phyloP scores from a whole-genome alignment of 2,329 filamentous ascomycete genomes.

The Aspergillus sp. region DNA sequence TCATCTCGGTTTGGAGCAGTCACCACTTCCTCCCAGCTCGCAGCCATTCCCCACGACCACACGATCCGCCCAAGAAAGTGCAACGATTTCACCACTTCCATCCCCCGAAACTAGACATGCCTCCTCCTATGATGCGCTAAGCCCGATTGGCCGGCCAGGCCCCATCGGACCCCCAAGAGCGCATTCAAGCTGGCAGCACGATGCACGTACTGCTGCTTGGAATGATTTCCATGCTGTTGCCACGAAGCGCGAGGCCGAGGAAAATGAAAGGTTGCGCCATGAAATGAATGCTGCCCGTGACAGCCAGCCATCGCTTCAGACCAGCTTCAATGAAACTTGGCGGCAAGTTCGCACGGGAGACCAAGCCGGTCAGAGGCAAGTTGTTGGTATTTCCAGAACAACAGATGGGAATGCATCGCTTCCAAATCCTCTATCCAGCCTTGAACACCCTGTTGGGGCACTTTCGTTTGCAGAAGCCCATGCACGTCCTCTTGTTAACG shows the following conservation, averaged over 20 bases:
- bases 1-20: constrained; percentile 41
- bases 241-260: constrained; percentile 41
- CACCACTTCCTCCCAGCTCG: constrained; percentile 34
- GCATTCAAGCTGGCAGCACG: constrained; percentile 30
- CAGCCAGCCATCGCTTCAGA: constrained; percentile 32
- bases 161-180: constrained; percentile 49
- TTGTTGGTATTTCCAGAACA: constrained; percentile 39
- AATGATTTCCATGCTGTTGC: constrained; percentile 45
- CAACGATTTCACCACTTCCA: constrained; percentile 35
- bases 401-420: constrained; percentile 27
- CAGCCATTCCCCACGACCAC: constrained; percentile 32
- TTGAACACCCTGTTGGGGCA: constrained; percentile 38
- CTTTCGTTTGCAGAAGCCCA: constrained; percentile 37
- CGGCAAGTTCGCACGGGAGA: constrained; percentile 45
- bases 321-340: constrained; percentile 48
- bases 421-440: constrained; percentile 32
- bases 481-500: constrained; percentile 33
- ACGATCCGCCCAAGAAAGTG: constrained; percentile 34
- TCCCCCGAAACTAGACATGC: constrained; percentile 41
- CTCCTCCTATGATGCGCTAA: constrained; percentile 39
- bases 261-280: constrained; percentile 40
- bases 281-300: constrained; percentile 42
- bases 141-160: constrained; percentile 43
- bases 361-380: constrained; percentile 39
- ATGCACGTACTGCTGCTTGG: constrained; percentile 41